Evolutionary conservation across 805 yeast genomes (phyloP).

Genomic region (Candida peoriensis): DNA sequence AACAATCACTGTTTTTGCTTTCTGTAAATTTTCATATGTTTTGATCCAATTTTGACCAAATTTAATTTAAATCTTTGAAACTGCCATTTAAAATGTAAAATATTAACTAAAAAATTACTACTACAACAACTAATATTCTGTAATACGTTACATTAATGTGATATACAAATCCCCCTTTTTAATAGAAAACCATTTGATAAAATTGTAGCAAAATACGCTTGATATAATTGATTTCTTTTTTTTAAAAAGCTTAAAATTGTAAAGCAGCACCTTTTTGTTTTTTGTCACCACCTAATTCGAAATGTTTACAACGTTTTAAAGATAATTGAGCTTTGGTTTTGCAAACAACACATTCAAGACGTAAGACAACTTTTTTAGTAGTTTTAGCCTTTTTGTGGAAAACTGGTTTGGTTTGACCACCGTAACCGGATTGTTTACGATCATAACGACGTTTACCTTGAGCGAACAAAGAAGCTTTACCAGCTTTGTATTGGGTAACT

Average conservation of each 20-base stretch:
- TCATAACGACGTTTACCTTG: slow-evolving; percentile 99
- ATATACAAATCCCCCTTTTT: slow-evolving; percentile 21
- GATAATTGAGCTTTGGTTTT: slow-evolving; percentile 98
- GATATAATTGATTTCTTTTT: slow-evolving; percentile 6
- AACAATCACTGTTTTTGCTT: too few species aligned
- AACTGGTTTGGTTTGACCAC: slow-evolving; percentile 99
- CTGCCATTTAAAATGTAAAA: too few species aligned
- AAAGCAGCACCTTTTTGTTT: slow-evolving; percentile 99
- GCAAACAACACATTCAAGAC: slow-evolving; percentile 98
- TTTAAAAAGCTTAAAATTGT: slow-evolving; percentile 72
- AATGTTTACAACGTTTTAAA: slow-evolving; percentile 99
- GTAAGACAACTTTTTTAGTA: slow-evolving; percentile 99
- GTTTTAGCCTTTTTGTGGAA: slow-evolving; percentile 99
- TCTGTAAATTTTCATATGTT: too few species aligned
- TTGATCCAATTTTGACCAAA: too few species aligned
- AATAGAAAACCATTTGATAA: slow-evolving; percentile 17
- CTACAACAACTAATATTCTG: too few species aligned
- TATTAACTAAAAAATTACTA: too few species aligned
- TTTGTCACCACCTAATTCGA: slow-evolving; percentile 99
- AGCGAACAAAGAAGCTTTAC: slow-evolving; percentile 98
- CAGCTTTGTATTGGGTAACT: slow-evolving; percentile 99
- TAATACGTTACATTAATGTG: slow-evolving; percentile 22
- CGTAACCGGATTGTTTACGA: slow-evolving; percentile 99
- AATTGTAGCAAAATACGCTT: slow-evolving; percentile 6
- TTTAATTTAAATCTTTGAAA: too few species aligned